These are phyloP conservation scores for Akanthomyces uredinophilus DNA, from an alignment of 2,329 filamentous ascomycete genomes.

Conservation along the genomic window DNA sequence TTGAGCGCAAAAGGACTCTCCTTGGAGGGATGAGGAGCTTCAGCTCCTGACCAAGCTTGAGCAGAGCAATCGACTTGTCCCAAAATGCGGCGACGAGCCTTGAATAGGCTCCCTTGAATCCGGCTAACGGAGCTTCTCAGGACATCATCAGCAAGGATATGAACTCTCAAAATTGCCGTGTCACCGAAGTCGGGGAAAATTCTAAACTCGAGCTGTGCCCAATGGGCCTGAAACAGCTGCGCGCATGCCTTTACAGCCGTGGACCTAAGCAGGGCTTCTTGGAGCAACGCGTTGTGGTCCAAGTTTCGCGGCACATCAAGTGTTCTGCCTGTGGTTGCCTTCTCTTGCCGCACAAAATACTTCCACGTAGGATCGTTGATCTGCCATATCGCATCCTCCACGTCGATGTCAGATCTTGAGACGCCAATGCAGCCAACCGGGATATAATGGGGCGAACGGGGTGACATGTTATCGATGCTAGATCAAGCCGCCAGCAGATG, in stretches of 20 bases:
- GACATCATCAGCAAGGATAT: conserved; percentile 62
- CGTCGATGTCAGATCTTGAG: conserved; percentile 16
- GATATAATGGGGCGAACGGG: conserved; percentile 28
- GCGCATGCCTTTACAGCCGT: conserved; percentile 21
- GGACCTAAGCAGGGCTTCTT: conserved; percentile 25
- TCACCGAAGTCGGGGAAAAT: conserved; percentile 18
- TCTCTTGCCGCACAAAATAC: not conserved
- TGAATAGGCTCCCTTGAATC: conserved; percentile 38
- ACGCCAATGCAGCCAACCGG: conserved; percentile 37
- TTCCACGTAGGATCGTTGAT: not conserved
- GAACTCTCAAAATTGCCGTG: conserved; percentile 44
- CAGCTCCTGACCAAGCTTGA: conserved; percentile 49
- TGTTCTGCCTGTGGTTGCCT: not conserved
- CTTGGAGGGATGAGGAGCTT: conserved; percentile 17
- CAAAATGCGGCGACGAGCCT: conserved; percentile 45
- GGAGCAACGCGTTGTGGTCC: conserved; percentile 21
- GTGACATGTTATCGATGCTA: conserved; percentile 18
- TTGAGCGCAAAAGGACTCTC: conserved; percentile 27
- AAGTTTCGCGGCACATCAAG: not conserved
- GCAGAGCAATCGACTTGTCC: conserved; percentile 49
- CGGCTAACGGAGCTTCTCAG: conserved; percentile 49
- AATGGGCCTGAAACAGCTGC: conserved; percentile 31
- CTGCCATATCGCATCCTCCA: conserved; percentile 5
- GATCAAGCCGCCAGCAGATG: not conserved
- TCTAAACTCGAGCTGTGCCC: conserved; percentile 41